These are phyloP conservation scores for Aspergillus cristatus DNA, from an alignment of 495 filamentous ascomycete genomes.

Conservation along the genomic window DNA sequence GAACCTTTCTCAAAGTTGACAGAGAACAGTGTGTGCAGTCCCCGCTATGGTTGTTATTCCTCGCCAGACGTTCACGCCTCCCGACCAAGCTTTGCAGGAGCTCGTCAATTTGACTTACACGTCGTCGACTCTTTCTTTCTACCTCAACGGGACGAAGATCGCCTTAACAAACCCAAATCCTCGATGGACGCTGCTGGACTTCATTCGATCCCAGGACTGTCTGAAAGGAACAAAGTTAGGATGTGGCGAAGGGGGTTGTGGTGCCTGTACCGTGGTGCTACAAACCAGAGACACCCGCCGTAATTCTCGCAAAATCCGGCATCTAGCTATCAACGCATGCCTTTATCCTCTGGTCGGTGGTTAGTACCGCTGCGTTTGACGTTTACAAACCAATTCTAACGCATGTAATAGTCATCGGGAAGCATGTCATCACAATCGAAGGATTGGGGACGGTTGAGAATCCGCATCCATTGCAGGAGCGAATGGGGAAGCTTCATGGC, in stretches of 20 bases:
- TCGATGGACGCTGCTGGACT: conserved; percentile 36
- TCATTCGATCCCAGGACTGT: conserved; percentile 35
- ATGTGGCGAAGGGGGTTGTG: conserved; percentile 93
- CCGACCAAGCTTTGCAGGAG: no score
- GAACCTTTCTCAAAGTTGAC: no score
- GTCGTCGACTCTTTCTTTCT: conserved; percentile 19
- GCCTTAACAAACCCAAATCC: conserved; percentile 17
- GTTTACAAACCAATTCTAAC: neutral
- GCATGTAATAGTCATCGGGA: conserved; percentile 60
- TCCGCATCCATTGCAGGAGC: conserved; percentile 87
- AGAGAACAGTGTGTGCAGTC: conserved; percentile 27
- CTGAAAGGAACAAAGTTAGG: conserved; percentile 52
- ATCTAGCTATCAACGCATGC: conserved; percentile 90
- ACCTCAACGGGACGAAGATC: conserved; percentile 22
- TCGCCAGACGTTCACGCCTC: neutral
- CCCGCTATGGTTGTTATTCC: no score
- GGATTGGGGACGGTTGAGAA: conserved; percentile 86
- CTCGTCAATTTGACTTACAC: conserved; percentile 18
- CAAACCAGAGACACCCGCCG: conserved; percentile 2
- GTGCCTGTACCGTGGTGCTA: conserved; percentile 84
- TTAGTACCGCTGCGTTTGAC: conserved; percentile 1
- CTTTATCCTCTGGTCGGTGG: conserved; percentile 77
- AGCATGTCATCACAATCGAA: conserved; percentile 97
- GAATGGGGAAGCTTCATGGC: conserved; percentile 67
- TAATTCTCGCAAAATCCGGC: conserved; percentile 69